Percentiles rank a stretch among this genome's conserved stretches.
These are phyloP conservation scores for Corchorus olitorius DNA, from an alignment of 345 rosid genomes.

Conservation along the genomic window DNA sequence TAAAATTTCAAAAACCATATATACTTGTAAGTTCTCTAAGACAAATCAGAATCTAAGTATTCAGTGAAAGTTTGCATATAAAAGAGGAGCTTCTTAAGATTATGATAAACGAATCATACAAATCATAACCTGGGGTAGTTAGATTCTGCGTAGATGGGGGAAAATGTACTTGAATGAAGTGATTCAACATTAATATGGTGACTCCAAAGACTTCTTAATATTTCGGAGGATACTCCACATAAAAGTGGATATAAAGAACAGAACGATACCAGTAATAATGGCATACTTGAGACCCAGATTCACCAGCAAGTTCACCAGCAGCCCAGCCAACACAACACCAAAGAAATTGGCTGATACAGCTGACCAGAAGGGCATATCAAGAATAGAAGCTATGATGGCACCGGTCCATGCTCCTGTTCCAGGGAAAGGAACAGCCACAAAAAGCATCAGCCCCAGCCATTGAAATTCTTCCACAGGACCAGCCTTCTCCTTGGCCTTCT, in stretches of 20 bases:
- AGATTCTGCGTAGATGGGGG: not conserved
- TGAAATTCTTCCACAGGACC: slow-evolving; percentile 92
- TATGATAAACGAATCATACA: not conserved
- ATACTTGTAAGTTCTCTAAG: not conserved
- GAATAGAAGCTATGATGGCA: slow-evolving; percentile 81
- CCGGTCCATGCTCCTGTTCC: slow-evolving; percentile 99
- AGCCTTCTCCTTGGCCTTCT: slow-evolving; percentile 76
- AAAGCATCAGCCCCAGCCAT: slow-evolving; percentile 94
- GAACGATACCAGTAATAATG: slow-evolving; percentile 56
- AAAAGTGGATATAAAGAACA: slow-evolving; percentile 70
- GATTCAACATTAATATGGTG: slow-evolving; percentile 34
- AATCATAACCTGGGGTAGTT: slow-evolving; percentile 1
- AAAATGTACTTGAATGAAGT: not conserved
- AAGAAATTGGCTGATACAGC: slow-evolving; percentile 78
- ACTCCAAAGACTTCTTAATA: slow-evolving; percentile 53
- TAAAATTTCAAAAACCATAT: not conserved
- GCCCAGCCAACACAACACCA: slow-evolving; percentile 80
- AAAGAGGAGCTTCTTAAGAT: not conserved
- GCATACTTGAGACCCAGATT: slow-evolving; percentile 87
- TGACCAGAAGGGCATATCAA: slow-evolving; percentile 89
- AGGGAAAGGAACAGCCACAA: slow-evolving; percentile 95
- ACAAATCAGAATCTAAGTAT: not conserved
- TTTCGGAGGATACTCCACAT: slow-evolving; percentile 85
- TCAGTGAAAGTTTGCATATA: not conserved
- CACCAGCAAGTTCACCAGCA: slow-evolving; percentile 79